Evolutionary conservation across 2,329 filamentous ascomycete species (phyloP).

Genomic region (Scytalidium lignicola): DNA sequence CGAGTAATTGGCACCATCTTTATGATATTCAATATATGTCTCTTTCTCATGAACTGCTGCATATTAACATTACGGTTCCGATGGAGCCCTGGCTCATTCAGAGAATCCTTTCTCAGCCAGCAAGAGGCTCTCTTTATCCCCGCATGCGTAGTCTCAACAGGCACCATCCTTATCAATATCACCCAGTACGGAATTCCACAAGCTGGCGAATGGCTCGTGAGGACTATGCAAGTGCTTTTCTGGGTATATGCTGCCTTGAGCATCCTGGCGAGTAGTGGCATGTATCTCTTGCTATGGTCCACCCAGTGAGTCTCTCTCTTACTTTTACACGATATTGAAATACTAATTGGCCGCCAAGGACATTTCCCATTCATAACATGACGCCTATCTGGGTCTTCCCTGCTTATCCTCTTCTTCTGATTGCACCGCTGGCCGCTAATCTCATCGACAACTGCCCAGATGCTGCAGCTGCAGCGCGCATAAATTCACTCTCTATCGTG

Average conservation of each 20-base stretch:
- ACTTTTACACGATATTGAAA: slow-evolving; percentile 11
- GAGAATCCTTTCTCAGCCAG: slow-evolving; percentile 67
- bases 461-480: slow-evolving; percentile 28
- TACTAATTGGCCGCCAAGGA: slow-evolving; percentile 26
- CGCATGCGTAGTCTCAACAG: slow-evolving; percentile 54
- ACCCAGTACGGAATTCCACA: slow-evolving; percentile 68
- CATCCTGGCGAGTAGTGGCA: slow-evolving; percentile 60
- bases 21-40: slow-evolving; percentile 56
- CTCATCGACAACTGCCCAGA: slow-evolving; percentile 34
- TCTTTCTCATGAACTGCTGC: slow-evolving; percentile 59
- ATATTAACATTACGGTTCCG: slow-evolving; percentile 66
- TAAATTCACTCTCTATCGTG: slow-evolving; percentile 42
- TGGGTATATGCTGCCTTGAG: slow-evolving; percentile 70
- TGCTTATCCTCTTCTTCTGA: slow-evolving; percentile 73
- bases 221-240: slow-evolving; percentile 60
- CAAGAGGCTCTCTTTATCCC: slow-evolving; percentile 76
- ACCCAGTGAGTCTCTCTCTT: slow-evolving; percentile 39
- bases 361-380: slow-evolving; percentile 71
- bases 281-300: slow-evolving; percentile 70
- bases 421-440: slow-evolving; percentile 63
- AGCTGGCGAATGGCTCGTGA: slow-evolving; percentile 56
- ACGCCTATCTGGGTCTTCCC: slow-evolving; percentile 87
- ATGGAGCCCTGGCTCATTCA: slow-evolving; percentile 64
- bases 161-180: slow-evolving; percentile 72
- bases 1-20: slow-evolving; percentile 54